Evolutionary conservation across 2,329 filamentous ascomycete species (phyloP), one percentile per base, ranked within the genome.

Genomic region (Cordyceps tenuipes): DNA sequence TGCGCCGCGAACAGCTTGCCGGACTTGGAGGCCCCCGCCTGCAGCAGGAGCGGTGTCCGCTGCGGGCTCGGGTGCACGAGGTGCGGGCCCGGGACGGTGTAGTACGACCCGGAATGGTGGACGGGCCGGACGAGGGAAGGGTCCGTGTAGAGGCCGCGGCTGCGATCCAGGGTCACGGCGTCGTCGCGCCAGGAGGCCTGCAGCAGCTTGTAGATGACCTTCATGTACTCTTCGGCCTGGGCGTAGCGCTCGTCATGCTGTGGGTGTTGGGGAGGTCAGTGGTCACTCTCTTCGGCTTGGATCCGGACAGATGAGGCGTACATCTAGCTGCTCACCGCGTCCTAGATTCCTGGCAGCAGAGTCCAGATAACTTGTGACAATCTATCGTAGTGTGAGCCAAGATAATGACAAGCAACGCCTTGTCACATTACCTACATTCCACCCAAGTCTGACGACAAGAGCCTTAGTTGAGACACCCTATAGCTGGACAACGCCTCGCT

Each of bases 291-390:
- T 21, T 41, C 17, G 2, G 4, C 23, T 23, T 3, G 17, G 23
- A 10, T 21, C 21, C 5, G 21, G 17, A n/a, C 15, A 46, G 34
- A 36, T 1, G n/a, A 36, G 9, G 23, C 55, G 19, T 57, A 57
- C 55, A 31, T 43, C 72, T 1, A 78, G 75, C 64, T 87, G 84
- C 39, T 82, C 75, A 1, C 76, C 72, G 60, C 79, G 77, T 0
- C 84, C 82, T 44, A 88, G 72, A 63, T 88, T 88, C 1, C 81
- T 75, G 0, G 86, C 85, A 1, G 86, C 86, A 3, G 81, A 85
- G 66, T 88, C 83, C 2, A 88, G 77, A 64, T 87, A 89, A 29
- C 83, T 82, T 0, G 86, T 89, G 1, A 89, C 86, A 57, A 89
- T 82, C 55, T 57, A 17, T 19, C 7, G 31, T 13, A 0, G 23